phyloP scores from a whole-genome alignment of 192 early-diverging fungal species.

The Coemansia sp. region DNA sequence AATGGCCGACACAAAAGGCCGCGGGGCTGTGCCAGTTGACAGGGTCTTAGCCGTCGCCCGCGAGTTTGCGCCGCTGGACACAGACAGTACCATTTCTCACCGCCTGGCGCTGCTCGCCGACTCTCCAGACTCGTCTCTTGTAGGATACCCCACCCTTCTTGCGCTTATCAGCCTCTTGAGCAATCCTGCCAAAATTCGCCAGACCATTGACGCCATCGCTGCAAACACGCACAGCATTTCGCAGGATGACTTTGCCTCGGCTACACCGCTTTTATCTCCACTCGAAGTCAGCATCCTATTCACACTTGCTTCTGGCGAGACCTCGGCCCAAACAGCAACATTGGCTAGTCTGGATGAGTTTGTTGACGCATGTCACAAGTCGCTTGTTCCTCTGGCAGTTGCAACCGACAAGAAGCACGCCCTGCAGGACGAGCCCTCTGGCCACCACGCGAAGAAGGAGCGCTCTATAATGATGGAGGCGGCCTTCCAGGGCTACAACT shows the following conservation, averaged over 20 bases:
- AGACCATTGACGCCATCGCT: constrained; percentile 31
- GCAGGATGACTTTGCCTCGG: constrained; percentile 11
- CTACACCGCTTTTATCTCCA: constrained; percentile 38
- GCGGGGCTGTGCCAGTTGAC: constrained; percentile 43
- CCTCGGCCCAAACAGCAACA: constrained; percentile 20
- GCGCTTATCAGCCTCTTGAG: constrained; percentile 53
- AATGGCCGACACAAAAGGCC: constrained; percentile 19
- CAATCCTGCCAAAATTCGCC: constrained; percentile 44
- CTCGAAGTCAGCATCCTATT: constrained; percentile 55
- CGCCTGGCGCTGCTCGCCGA: constrained; percentile 46
- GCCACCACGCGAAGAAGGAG: not conserved
- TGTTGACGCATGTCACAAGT: constrained; percentile 27
- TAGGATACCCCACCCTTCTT: constrained; percentile 60
- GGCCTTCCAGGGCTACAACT: constrained; percentile 68
- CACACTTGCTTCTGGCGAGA: constrained; percentile 39
- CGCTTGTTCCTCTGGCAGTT: constrained; percentile 26
- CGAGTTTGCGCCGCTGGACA: constrained; percentile 39
- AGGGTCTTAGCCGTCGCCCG: constrained; percentile 37
- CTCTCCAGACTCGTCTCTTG: constrained; percentile 16
- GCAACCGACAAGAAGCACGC: not conserved
- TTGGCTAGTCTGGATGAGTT: constrained; percentile 19
- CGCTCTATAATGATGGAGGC: constrained; percentile 46
- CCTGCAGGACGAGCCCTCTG: not conserved
- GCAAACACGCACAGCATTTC: constrained; percentile 4
- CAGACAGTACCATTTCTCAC: constrained; percentile 19